Conservation (phyloP, 805 yeast species). For the Danielozyma ontarioensis region DNA sequence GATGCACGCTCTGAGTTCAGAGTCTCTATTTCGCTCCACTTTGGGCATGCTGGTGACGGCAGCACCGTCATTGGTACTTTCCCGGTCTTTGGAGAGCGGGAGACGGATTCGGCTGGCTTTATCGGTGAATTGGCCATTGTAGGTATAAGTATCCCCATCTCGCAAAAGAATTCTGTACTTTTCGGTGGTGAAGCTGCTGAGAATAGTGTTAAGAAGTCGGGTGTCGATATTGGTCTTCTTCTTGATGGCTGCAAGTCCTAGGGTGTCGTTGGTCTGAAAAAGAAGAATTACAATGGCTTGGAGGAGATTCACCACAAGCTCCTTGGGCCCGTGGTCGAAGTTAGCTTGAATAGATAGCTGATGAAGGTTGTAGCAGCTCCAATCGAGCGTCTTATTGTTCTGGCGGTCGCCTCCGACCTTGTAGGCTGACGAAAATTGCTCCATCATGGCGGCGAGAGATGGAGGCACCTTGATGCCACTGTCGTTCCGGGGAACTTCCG, state of each 20-base stretch:
- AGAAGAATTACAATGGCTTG: slow-evolving; percentile 38
- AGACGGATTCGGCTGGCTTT: slow-evolving; percentile 22
- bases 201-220: slow-evolving; percentile 21
- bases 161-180: slow-evolving; percentile 23
- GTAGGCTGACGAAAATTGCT: slow-evolving; percentile 17
- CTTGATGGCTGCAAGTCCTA: slow-evolving; percentile 16
- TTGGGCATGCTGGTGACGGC: slow-evolving; percentile 1
- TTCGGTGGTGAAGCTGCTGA: slow-evolving; percentile 25
- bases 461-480: slow-evolving; percentile 20
- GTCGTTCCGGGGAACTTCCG: slow-evolving; percentile 27
- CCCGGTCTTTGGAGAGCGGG: slow-evolving; percentile 20
- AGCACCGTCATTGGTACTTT: slow-evolving; percentile 2
- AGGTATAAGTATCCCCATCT: slow-evolving; percentile 7
- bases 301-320: slow-evolving; percentile 34
- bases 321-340: slow-evolving; percentile 27
- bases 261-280: slow-evolving; percentile 25
- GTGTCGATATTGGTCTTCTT: slow-evolving; percentile 26
- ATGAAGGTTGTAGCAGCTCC: slow-evolving; percentile 40
- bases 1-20: slow-evolving; percentile 24
- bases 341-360: slow-evolving; percentile 28
- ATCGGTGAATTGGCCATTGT: slow-evolving; percentile 23
- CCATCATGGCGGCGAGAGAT: slow-evolving; percentile 11
- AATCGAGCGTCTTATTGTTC: slow-evolving; percentile 28
- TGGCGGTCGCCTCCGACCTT: slow-evolving; percentile 13
- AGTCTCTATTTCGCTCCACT: slow-evolving; percentile 17